Base-by-base conservation (phyloP, 208 protist species). In the Tritrichomonas musculus region DNA sequence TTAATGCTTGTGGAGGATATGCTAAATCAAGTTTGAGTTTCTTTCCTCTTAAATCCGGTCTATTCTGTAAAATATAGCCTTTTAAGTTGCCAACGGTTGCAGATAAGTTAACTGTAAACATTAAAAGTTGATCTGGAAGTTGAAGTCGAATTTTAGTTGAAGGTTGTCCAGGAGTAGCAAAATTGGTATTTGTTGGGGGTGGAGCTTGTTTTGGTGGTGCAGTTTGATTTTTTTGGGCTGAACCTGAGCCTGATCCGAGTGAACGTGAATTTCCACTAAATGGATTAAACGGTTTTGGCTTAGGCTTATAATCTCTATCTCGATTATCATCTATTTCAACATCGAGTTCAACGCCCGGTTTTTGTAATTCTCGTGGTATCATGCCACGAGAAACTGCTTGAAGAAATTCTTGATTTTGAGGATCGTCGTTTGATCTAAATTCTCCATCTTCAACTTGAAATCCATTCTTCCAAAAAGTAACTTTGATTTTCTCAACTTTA, bases 241-340 rank as follows among this genome's bases (percentile, higher is more conserved):
- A 5, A 55, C 1, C 0, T 53, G 41, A 0, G 5, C 47, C 47
- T 44, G 5, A 22, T 20, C 47, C 47, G 57, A 88, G 20, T 11
- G 41, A 39, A 39, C 30, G 47, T 39, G 47, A 3, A 27, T 53
- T 47, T 8, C 77, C 77, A 5, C 22, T 11, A n/a, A 53, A 88
- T 88, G 77, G 77, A 88, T 88, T 57, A 20, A 39, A 22, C 39
- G 77, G 77, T 13, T 47, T 50, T 11, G 39, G 39, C 57, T 44
- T 44, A 13, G 8, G 9, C 13, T 41, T 39, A 60, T 57, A 88
- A 55, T 53, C 27, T 57, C 57, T 57, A 39, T 88, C 77, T 53
- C 77, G 77, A 53, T 88, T 53, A 88, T 88, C 77, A 17, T 88
- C 77, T 17, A 88, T 39, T 39, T 88, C 77, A 60, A 88, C 44